phyloP scores from a whole-genome alignment of 176 grass and related monocot genomes.

The Eragrostis curvula region DNA sequence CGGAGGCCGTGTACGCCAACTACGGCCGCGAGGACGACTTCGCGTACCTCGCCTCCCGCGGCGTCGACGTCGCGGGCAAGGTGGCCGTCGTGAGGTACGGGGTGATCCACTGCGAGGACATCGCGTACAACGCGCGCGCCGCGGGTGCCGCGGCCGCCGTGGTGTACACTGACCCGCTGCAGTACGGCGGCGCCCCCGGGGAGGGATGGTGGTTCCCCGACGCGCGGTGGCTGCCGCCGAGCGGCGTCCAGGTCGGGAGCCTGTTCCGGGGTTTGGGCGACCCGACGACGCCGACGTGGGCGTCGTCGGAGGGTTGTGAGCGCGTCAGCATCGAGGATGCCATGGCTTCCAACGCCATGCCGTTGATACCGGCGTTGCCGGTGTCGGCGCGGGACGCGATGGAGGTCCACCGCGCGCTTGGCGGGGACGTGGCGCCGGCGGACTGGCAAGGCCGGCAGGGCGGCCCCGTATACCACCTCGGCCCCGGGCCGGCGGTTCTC shows the following conservation, averaged over 20 bases:
- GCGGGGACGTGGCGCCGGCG: conserved; percentile 61
- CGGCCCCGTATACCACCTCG: conserved; percentile 61
- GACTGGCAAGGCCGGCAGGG: conserved; percentile 71
- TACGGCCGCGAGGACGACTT: conserved; percentile 90
- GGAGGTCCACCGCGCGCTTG: conserved; percentile 53
- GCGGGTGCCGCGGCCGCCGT: conserved; percentile 64
- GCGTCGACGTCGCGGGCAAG: conserved; percentile 59
- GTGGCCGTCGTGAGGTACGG: conserved; percentile 74
- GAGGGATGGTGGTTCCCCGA: conserved; percentile 55
- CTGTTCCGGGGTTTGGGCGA: conserved; percentile 61
- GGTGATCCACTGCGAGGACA: conserved; percentile 80
- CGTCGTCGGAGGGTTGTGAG: conserved; percentile 67
- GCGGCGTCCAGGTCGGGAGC: conserved; percentile 76
- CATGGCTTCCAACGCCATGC: conserved; percentile 60
- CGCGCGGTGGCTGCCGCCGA: conserved; percentile 68
- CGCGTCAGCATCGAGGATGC: conserved; percentile 62
- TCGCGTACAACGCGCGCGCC: conserved; percentile 57
- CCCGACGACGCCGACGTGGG: conserved; percentile 83
- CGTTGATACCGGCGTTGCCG: conserved; percentile 67
- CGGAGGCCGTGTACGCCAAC: conserved; percentile 74
- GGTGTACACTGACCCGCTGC: conserved; percentile 73
- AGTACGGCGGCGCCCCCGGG: conserved; percentile 53
- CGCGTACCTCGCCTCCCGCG: conserved; percentile 44
- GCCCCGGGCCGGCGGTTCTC: conserved; percentile 68
- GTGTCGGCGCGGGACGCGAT: conserved; percentile 72